These are phyloP conservation scores for Wallacemonas sp. DNA, from an alignment of 208 protist species.

Conservation along the genomic window DNA sequence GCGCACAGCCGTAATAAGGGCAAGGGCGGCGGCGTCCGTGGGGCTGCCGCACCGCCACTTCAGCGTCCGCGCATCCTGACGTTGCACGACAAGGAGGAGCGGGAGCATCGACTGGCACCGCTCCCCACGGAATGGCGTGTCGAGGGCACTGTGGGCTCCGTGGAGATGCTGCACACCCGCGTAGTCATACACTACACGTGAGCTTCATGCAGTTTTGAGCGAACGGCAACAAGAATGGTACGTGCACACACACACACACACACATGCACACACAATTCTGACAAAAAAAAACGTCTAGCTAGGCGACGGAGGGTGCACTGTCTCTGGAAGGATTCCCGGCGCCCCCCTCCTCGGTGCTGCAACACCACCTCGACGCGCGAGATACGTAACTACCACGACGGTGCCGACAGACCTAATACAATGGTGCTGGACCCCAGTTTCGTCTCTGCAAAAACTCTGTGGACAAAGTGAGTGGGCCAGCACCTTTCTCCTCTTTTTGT, in stretches of 20 bases:
- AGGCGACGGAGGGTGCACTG: too few relatives aligned
- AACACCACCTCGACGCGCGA: too few relatives aligned
- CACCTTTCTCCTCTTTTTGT: constrained; percentile 5
- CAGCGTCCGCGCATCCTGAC: background rate
- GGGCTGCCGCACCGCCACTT: background rate
- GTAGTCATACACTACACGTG: constrained; percentile 59
- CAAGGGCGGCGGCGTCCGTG: background rate
- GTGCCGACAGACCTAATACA: too few relatives aligned
- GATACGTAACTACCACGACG: too few relatives aligned
- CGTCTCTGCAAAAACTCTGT: too few relatives aligned
- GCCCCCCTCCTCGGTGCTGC: too few relatives aligned
- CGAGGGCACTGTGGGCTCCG: constrained; percentile 39
- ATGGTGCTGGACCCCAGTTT: too few relatives aligned
- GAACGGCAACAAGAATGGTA: background rate
- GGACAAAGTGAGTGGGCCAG: background rate
- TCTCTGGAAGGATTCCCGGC: too few relatives aligned
- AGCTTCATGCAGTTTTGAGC: background rate
- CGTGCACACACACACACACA: background rate
- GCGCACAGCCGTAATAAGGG: background rate
- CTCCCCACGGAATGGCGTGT: constrained; percentile 44
- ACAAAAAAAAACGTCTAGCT: constrained; percentile 6
- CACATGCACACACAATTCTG: too few relatives aligned
- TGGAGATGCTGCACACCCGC: constrained; percentile 55
- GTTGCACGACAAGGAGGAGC: constrained; percentile 1
- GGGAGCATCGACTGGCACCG: constrained; percentile 1